Evolutionary conservation across 176 grass and related monocot species (phyloP).

Genomic region (Oryza officinalis): DNA sequence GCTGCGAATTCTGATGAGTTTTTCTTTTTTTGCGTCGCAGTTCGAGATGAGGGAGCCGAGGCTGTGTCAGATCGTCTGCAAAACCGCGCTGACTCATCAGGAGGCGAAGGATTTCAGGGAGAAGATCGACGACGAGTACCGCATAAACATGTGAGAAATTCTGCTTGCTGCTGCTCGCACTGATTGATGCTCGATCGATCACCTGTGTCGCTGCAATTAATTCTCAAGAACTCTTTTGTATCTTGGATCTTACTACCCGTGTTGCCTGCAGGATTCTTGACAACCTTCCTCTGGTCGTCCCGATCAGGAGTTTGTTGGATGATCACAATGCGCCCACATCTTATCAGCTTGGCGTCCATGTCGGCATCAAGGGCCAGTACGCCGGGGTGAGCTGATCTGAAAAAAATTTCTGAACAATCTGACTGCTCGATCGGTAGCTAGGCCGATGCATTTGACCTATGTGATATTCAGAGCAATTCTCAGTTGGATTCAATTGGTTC

Average conservation of each 20-base stretch:
- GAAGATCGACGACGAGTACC: conserved; percentile 87
- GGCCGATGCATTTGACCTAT: not conserved
- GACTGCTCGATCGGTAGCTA: not conserved
- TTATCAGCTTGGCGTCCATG: conserved; percentile 80
- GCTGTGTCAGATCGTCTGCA: conserved; percentile 88
- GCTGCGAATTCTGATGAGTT: not conserved
- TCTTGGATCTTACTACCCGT: not conserved
- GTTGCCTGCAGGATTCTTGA: conserved; percentile 74
- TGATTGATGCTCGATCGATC: no score
- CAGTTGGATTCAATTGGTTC: not conserved
- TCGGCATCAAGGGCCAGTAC: conserved; percentile 81
- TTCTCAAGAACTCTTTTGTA: no score
- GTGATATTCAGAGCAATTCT: not conserved
- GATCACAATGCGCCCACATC: conserved; percentile 55
- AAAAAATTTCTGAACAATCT: not conserved
- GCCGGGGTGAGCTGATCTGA: conserved; percentile 53
- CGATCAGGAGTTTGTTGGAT: conserved; percentile 58
- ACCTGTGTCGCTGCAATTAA: no score
- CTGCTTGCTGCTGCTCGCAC: not conserved
- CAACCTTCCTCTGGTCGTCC: conserved; percentile 83
- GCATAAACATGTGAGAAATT: conserved; percentile 73
- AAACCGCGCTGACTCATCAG: conserved; percentile 41
- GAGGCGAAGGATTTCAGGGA: conserved; percentile 68
- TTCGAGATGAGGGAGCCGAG: conserved; percentile 88
- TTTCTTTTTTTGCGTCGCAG: conserved; percentile 25